Conservation (phyloP, 2,329 filamentous ascomycete species). For the Botrytis aclada region DNA sequence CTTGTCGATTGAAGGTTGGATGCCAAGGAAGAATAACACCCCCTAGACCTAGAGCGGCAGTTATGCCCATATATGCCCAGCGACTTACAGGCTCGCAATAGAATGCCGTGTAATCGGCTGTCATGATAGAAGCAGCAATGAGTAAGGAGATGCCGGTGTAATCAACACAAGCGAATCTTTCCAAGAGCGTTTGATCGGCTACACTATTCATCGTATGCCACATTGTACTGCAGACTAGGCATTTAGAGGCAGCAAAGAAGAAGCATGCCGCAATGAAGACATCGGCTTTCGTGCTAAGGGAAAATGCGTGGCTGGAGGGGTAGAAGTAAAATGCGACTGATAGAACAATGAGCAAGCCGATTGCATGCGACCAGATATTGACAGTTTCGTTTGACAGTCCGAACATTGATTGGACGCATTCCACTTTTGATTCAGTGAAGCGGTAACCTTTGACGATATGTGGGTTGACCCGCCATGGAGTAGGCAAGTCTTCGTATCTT, state of each 20-base stretch:
- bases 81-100: slow-evolving; percentile 92
- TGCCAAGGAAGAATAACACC: slow-evolving; percentile 95
- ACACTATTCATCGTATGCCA: slow-evolving; percentile 99
- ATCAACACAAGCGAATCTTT: slow-evolving; percentile 95
- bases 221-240: slow-evolving; percentile 87
- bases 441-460: slow-evolving; percentile 91
- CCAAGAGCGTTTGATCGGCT: slow-evolving; percentile 82
- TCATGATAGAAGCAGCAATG: slow-evolving; percentile 95
- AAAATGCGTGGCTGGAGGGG: slow-evolving; percentile 82
- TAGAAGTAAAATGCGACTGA: slow-evolving; percentile 95
- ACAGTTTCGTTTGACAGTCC: slow-evolving; percentile 86
- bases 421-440: slow-evolving; percentile 86
- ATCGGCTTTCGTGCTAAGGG: slow-evolving; percentile 79
- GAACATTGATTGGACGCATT: slow-evolving; percentile 82
- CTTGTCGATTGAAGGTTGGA: slow-evolving; percentile 84
- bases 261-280: slow-evolving; percentile 89
- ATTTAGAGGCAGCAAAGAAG: slow-evolving; percentile 94
- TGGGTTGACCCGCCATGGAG: slow-evolving; percentile 92
- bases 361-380: slow-evolving; percentile 96
- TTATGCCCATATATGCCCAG: slow-evolving; percentile 80
- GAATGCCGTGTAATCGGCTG: slow-evolving; percentile 96
- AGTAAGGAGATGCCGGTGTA: slow-evolving; percentile 96
- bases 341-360: slow-evolving; percentile 85
- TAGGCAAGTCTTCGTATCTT: slow-evolving; percentile 82
- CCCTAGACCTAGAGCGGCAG: slow-evolving; percentile 74